These are phyloP conservation scores for Cercis canadensis DNA, from an alignment of 306 rosid genomes.

Conservation along the genomic window DNA sequence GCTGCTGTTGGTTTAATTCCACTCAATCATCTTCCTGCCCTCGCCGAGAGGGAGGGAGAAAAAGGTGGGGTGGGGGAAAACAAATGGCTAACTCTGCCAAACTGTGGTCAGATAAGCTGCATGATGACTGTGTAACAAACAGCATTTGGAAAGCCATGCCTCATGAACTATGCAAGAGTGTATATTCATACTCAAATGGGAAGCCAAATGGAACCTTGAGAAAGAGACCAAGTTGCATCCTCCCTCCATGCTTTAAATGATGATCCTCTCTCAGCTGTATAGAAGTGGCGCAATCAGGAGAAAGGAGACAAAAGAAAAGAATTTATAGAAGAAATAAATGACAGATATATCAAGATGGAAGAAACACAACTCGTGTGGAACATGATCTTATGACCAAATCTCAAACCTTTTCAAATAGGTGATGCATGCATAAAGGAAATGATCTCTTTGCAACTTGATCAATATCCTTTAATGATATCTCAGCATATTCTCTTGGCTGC, in stretches of 20 bases:
- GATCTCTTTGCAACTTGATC: conserved; percentile 83
- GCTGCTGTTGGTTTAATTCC: conserved; percentile 10
- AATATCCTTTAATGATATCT: conserved; percentile 78
- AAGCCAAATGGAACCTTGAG: conserved; percentile 69
- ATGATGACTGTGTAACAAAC: conserved; percentile 13
- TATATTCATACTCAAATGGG: conserved; percentile 21
- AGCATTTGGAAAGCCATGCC: conserved; percentile 27
- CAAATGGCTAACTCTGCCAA: conserved; percentile 11
- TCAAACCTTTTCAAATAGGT: conserved; percentile 89
- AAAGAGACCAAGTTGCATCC: conserved; percentile 98
- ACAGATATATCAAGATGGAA: conserved; percentile 4
- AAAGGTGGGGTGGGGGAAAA: neutral
- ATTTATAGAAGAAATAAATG: neutral
- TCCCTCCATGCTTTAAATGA: conserved; percentile 98
- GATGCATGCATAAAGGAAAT: conserved; percentile 96
- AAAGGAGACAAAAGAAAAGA: conserved; percentile 8
- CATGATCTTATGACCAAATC: conserved; percentile 22
- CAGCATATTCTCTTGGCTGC: conserved; percentile 77
- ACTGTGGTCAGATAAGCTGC: conserved; percentile 23
- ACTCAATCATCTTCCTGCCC: conserved; percentile 29
- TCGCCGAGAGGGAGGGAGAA: neutral
- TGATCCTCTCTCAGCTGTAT: conserved; percentile 93
- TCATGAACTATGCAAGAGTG: conserved; percentile 1
- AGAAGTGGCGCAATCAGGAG: conserved; percentile 32
- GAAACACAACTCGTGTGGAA: conserved; percentile 20